Evolutionary conservation across 805 yeast species (phyloP).

Genomic region (Metschnikowia amazonensis): DNA sequence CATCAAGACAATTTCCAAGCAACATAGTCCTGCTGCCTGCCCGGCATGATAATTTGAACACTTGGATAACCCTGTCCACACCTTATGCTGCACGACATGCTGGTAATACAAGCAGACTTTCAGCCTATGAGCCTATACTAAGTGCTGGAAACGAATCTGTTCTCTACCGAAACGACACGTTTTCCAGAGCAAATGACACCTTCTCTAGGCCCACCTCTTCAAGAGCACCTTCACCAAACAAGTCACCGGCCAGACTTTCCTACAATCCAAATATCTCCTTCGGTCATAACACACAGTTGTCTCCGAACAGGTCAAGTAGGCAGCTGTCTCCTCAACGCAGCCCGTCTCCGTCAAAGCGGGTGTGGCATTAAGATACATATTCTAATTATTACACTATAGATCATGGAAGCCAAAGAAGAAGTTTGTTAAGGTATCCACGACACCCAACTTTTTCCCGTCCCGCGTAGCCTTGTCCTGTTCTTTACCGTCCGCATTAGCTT

Average conservation of each 20-base stretch:
- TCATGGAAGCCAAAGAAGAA: constrained; percentile 44
- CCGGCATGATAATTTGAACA: neutral
- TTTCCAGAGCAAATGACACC: constrained; percentile 12
- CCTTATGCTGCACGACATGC: constrained; percentile 13
- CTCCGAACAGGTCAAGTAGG: constrained; percentile 16
- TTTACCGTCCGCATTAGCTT: constrained; percentile 17
- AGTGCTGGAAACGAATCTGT: constrained; percentile 13
- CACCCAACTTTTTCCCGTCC: constrained; percentile 30
- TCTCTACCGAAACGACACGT: constrained; percentile 11
- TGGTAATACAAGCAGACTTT: constrained; percentile 12
- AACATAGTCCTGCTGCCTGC: constrained; percentile 1
- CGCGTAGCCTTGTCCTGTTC: constrained; percentile 22
- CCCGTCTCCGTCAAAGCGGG: constrained; percentile 19
- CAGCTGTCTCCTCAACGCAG: constrained; percentile 20
- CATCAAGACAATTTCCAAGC: constrained; percentile 7
- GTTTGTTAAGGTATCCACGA: constrained; percentile 31
- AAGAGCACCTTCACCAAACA: constrained; percentile 16
- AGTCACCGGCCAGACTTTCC: constrained; percentile 16
- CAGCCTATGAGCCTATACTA: constrained; percentile 15
- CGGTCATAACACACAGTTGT: constrained; percentile 18
- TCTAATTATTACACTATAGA: constrained; percentile 21
- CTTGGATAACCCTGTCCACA: constrained; percentile 17
- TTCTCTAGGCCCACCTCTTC: constrained; percentile 13
- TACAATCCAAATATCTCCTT: constrained; percentile 15
- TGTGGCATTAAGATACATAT: constrained; percentile 14